Evolutionary conservation across 208 protist species (phyloP), one percentile per base, ranked within the genome.

Genomic region (Acanthamoeba polyphaga): DNA sequence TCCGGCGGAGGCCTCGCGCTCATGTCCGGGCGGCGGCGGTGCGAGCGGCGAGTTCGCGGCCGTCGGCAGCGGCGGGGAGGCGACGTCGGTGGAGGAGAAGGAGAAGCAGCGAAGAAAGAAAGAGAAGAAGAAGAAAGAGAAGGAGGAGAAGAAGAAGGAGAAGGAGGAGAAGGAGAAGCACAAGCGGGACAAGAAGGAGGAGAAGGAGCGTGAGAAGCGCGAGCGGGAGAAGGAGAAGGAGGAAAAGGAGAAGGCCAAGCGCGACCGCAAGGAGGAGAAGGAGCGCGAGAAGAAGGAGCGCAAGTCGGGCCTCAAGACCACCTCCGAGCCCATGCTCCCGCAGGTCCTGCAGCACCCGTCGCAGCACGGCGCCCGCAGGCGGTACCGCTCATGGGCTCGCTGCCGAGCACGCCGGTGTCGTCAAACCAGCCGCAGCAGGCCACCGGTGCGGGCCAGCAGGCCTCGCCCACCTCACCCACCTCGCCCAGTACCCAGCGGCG

Each of bases 171-270:
- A 74, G 29, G 66, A 74, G 29, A 74, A 74, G 66, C 66, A 74
- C 8, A 74, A 74, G 66, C 19, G 66, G 7, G 66, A 74, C 29
- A 74, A 74, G 29, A 27, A 34, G 29, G 66, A 74, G 66, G 27
- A 34, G 29, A 74, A 74, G 66, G 66, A 74, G 66, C 19, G 29
- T 8, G 22, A 74, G 66, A 22, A 74, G 66, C 8, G 27, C 8
- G 66, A 74, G 66, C 66, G 66, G 7, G 53, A n/a, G n/a, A 66
- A 34, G 66, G 66, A 74, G 29, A 74, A 74, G 66, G 66, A 74
- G 29, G 66, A 74, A 22, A 74, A 74, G 66, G 66, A 74, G 22
- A 74, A 74, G 66, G 8, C 27, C 19, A 74, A 74, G 60, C 12
- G 60, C 12, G 60, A 66, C 60, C 12, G 22, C 12, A 66, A 66